Evolutionary conservation across 306 rosid genomes (phyloP).

Genomic region (Citrullus colocynthis): DNA sequence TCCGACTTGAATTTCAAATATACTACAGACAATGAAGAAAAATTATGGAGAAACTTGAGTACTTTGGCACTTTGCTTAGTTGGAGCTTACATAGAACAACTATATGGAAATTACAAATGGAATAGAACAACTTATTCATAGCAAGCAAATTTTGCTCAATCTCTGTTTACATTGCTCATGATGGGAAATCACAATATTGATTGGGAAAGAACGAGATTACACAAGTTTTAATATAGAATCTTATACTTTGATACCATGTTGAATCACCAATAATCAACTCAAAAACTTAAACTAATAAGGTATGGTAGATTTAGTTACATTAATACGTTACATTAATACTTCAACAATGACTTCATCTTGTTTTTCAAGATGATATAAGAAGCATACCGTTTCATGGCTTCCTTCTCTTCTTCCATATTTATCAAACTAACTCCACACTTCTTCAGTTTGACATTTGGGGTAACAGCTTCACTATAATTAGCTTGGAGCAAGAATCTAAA

Average conservation of each 20-base stretch:
- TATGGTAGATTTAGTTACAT: too few relatives aligned
- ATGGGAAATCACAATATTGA: too few relatives aligned
- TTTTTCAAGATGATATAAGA: not conserved
- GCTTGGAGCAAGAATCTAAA: not conserved
- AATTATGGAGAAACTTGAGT: not conserved
- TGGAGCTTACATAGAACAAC: not conserved
- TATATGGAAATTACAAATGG: too few relatives aligned
- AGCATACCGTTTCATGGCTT: not conserved
- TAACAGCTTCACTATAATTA: not conserved
- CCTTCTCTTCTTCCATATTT: not conserved
- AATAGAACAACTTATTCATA: too few relatives aligned
- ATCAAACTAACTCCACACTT: slow-evolving; percentile 8
- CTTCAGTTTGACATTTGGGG: not conserved
- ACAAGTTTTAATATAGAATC: too few relatives aligned
- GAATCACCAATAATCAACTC: too few relatives aligned
- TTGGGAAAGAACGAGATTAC: too few relatives aligned
- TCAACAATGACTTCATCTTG: not conserved
- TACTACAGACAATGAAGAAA: not conserved
- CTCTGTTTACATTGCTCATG: too few relatives aligned
- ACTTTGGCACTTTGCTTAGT: not conserved
- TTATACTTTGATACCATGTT: too few relatives aligned
- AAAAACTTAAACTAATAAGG: not conserved
- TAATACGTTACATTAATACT: too few relatives aligned
- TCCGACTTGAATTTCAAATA: not conserved
- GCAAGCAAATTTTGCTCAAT: too few relatives aligned